Evolutionary conservation across 768 basidiomycete species (phyloP), one percentile per base, ranked within the genome.

Genomic region (Lanmaoa pseudosensibilis): DNA sequence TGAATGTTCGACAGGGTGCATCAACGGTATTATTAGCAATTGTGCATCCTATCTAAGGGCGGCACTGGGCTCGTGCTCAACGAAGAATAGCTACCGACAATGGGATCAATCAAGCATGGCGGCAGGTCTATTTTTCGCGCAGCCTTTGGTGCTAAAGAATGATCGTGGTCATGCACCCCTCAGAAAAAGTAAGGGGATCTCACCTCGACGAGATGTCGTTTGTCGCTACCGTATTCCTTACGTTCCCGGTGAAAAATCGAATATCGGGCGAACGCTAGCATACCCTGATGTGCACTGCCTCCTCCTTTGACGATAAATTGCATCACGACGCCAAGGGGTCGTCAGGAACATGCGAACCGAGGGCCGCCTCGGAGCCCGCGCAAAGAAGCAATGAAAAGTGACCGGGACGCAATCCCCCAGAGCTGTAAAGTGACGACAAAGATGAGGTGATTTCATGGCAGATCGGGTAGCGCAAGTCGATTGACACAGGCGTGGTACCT

Each of bases 281-380:
- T 21, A 58, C 37, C 48, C 56, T 58, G 57, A 57, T 36, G 33
- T 23, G 45, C 62, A 71, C 63, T 16, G 64, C 71, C 59, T 44
- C 57, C 32, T 47, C 21, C 41, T 47, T 53, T 55, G 50, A 61
- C 59, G 43, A 57, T 50, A 59, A 54, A 59, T 65, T 64, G 57
- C 60, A 68, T 72, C 56, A 63, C 61, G 58, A 65, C 59, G 56
- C 41, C 56, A 60, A 57, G 62, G 61, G 61, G 34, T 53, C 49
- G 55, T 53, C 56, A 71, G 64, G 69, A 66, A 70, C 70, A 49
- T 15, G 45, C 18, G 27, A 47, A 54, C 48, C 49, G 58, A 55
- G 52, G 48, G 65, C 60, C 51, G 50, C 71, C 69, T 70, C 69
- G 71, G 69, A 69, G 44, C 23, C 71, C 69, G 69, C 69, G 69